Percentiles rank a stretch among this genome's conserved stretches.
Conservation (phyloP, 495 filamentous ascomycete species). For the Antarctomyces pellizariae region DNA sequence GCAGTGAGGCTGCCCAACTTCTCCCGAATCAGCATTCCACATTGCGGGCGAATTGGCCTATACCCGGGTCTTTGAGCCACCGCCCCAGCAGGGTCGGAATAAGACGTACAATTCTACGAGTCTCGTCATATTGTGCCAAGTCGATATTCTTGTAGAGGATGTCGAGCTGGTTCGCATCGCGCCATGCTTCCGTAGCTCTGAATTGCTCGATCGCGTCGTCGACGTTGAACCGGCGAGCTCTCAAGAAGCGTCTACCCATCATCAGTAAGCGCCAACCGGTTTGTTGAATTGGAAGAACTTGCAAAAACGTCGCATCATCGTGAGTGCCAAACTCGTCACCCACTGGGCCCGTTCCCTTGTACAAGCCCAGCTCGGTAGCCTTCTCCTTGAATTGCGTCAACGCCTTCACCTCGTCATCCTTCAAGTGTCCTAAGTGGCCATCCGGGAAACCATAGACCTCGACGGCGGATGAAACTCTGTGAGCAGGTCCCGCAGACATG, state of each 20-base stretch:
- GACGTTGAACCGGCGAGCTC: slow-evolving; percentile 51
- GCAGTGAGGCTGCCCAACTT: no score
- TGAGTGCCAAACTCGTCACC: slow-evolving; percentile 29
- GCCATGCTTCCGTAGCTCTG: slow-evolving; percentile 73
- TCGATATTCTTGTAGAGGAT: slow-evolving; percentile 57
- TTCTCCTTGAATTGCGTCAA: slow-evolving; percentile 43
- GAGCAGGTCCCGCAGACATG: no score
- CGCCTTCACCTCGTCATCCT: slow-evolving; percentile 35
- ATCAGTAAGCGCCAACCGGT: slow-evolving; percentile 4
- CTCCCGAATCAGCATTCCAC: no score
- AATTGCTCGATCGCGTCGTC: slow-evolving; percentile 63
- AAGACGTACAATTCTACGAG: slow-evolving; percentile 41
- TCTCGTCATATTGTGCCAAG: slow-evolving; percentile 56
- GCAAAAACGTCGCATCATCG: slow-evolving; percentile 67
- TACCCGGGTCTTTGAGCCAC: no score
- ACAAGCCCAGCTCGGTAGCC: slow-evolving; percentile 39
- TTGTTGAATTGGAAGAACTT: slow-evolving; percentile 17
- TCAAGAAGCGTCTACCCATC: slow-evolving; percentile 47
- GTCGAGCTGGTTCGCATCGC: slow-evolving; percentile 52
- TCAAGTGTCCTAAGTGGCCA: slow-evolving; percentile 56
- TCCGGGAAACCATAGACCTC: slow-evolving; percentile 28
- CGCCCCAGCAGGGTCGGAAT: no score
- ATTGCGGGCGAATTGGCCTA: no score
- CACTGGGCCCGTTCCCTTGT: slow-evolving; percentile 26
- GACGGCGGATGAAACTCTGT: slow-evolving; percentile 11